Evolutionary conservation across 768 basidiomycete species (phyloP), one percentile per base, ranked within the genome.

Genomic region (Hygrophoropsis aurantiaca): DNA sequence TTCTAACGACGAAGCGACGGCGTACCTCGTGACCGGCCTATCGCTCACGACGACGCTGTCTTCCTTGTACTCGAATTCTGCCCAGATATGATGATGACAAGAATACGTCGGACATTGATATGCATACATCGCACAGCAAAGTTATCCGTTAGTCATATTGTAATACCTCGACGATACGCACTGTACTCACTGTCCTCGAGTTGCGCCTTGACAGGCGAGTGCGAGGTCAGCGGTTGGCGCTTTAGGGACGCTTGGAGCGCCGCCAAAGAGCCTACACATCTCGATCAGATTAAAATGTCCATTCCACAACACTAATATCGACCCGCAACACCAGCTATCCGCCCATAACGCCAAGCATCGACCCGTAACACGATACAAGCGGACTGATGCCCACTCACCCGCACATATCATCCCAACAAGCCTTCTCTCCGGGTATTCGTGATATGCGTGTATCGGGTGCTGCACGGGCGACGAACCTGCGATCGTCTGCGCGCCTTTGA

Each of bases 331-430:
- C n/a, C n/a, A n/a, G n/a, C n/a, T n/a, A n/a, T n/a, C n/a, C n/a
- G n/a, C n/a, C n/a, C n/a, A n/a, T n/a, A n/a, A n/a, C n/a, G 39
- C 42, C 13, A 45, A 23, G 8, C n/a, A 6, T 11, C 11, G 6
- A 27, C 16, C 33, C 26, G 24, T 39, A 26, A 13, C 13, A n/a
- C n/a, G n/a, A n/a, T n/a, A n/a, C n/a, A n/a, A n/a, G n/a, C 18
- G 25, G 21, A 24, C 24, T 16, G n/a, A n/a, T n/a, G 3, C 7
- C 3, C 5, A 61, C 74, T 26, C 44, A 84, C 89, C 89, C 42
- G 90, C 90, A 57, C 90, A 92, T 38, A 91, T 89, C 89, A 91
- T 90, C 1, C 82, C 90, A 20, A 92, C 84, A 37, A 87, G 59
- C 16, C 61, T 67, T 19, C 51, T 56, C 3, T 50, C 43, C 40